Conservation (phyloP, 768 basidiomycete species). For the Pholiota microspora region DNA sequence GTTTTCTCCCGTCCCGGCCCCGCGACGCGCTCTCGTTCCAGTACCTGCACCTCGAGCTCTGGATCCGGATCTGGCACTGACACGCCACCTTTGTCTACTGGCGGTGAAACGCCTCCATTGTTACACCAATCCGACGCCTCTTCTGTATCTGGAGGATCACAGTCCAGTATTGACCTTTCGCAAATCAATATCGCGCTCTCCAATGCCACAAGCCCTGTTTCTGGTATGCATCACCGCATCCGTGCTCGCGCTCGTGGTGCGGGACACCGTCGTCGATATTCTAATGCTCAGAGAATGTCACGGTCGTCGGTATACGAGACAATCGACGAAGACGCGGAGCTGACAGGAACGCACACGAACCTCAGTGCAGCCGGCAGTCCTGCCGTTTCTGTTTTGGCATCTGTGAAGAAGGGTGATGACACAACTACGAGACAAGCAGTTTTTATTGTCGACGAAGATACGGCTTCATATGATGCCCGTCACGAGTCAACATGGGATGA, state of each 20-base stretch:
- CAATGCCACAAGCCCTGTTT: slow-evolving; percentile 50
- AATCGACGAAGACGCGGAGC: slow-evolving; percentile 67
- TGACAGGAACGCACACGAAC: slow-evolving; percentile 7
- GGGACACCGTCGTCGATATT: slow-evolving; percentile 71
- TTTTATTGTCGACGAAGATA: slow-evolving; percentile 58
- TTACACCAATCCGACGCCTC: slow-evolving; percentile 62
- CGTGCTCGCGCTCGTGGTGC: slow-evolving; percentile 57
- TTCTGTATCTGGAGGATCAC: slow-evolving; percentile 67
- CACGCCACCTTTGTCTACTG: slow-evolving; percentile 4
- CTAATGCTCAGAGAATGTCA: slow-evolving; percentile 48
- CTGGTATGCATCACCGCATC: slow-evolving; percentile 39
- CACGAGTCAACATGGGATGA: slow-evolving; percentile 58
- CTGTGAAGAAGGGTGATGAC: slow-evolving; percentile 21
- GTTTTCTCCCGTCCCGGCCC: slow-evolving; percentile 62
- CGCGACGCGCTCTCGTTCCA: slow-evolving; percentile 57
- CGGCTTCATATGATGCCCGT: slow-evolving; percentile 35
- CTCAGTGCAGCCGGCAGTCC: slow-evolving; percentile 3
- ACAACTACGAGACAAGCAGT: slow-evolving; percentile 41
- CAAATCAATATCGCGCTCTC: slow-evolving; percentile 57
- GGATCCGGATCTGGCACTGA: slow-evolving; percentile 38
- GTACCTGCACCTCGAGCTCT: slow-evolving; percentile 65
- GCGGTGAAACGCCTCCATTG: slow-evolving; percentile 65
- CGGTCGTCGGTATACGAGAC: slow-evolving; percentile 76
- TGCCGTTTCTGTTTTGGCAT: slow-evolving; percentile 7
- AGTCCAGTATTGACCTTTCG: slow-evolving; percentile 74